Evolutionary conservation across 1,139 yeast species (phyloP).

Genomic region (Suhomyces coccinellae): DNA sequence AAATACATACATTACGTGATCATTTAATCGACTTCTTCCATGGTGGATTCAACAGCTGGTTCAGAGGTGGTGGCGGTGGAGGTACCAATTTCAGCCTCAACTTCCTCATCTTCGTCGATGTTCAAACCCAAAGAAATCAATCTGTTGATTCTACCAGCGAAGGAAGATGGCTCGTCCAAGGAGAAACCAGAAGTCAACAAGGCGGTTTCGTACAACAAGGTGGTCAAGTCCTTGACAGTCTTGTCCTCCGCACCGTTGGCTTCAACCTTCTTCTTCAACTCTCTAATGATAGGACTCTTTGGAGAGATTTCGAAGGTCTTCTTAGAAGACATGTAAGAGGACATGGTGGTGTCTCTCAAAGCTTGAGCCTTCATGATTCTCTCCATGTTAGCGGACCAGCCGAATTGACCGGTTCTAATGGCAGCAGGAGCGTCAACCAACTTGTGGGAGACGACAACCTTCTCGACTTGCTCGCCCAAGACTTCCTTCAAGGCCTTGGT

Average conservation of each 20-base stretch:
- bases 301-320: conserved; percentile 99
- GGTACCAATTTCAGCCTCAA: conserved; percentile 45
- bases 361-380: conserved; percentile 99
- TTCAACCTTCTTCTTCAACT: conserved; percentile 94
- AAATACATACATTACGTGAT: conserved; percentile 14
- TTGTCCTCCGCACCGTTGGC: conserved; percentile 97
- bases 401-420: conserved; percentile 99
- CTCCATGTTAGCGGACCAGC: conserved; percentile 99
- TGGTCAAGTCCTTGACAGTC: conserved; percentile 97
- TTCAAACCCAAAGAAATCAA: conserved; percentile 96
- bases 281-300: conserved; percentile 90
- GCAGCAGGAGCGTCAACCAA: conserved; percentile 99
- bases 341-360: conserved; percentile 97
- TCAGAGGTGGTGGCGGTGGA: conserved; percentile 57
- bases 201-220: conserved; percentile 96
- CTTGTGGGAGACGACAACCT: conserved; percentile 97
- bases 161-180: conserved; percentile 95
- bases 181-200: conserved; percentile 98
- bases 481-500: conserved; percentile 95
- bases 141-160: conserved; percentile 97
- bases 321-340: conserved; percentile 99
- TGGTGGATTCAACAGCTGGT: conserved; percentile 83
- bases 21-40: conserved; percentile 96
- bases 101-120: conserved; percentile 79
- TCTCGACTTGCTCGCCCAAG: conserved; percentile 98